Conservation (phyloP, 2,329 filamentous ascomycete genomes). For the Neocucurbitaria cava region DNA sequence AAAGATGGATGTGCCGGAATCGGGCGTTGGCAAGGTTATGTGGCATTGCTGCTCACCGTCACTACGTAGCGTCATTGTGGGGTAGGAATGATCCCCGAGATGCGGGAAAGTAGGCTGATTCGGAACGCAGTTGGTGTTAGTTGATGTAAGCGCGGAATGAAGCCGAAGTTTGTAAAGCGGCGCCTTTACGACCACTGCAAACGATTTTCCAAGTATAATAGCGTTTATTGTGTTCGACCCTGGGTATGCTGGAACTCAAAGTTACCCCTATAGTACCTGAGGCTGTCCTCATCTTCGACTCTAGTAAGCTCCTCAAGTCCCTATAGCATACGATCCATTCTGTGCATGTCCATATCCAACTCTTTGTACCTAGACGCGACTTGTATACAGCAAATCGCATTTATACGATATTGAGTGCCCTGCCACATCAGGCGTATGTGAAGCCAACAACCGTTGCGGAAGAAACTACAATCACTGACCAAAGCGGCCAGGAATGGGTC, state of each 20-base stretch:
- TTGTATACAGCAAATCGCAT: too few relatives aligned
- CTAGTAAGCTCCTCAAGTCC: too few relatives aligned
- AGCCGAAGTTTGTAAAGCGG: not conserved
- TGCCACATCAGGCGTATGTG: not conserved
- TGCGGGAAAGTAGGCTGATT: not conserved
- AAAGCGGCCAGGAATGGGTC: too few relatives aligned
- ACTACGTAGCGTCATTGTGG: slow-evolving; percentile 23
- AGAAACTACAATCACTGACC: too few relatives aligned
- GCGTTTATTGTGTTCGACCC: too few relatives aligned
- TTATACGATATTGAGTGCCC: too few relatives aligned
- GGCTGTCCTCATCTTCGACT: too few relatives aligned
- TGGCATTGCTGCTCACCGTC: not conserved
- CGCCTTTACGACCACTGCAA: not conserved
- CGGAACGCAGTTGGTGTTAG: not conserved
- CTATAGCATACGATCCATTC: too few relatives aligned
- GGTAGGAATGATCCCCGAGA: slow-evolving; percentile 3
- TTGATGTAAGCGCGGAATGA: not conserved
- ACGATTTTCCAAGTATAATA: not conserved
- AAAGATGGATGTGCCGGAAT: not conserved
- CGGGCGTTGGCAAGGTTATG: not conserved
- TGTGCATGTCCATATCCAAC: not conserved
- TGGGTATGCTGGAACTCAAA: too few relatives aligned
- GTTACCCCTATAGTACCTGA: too few relatives aligned
- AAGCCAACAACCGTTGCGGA: not conserved
- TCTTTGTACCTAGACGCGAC: not conserved